Base-by-base conservation (phyloP, 1,284 basidiomycete genomes). In the Fomitiporia mediterranea region DNA sequence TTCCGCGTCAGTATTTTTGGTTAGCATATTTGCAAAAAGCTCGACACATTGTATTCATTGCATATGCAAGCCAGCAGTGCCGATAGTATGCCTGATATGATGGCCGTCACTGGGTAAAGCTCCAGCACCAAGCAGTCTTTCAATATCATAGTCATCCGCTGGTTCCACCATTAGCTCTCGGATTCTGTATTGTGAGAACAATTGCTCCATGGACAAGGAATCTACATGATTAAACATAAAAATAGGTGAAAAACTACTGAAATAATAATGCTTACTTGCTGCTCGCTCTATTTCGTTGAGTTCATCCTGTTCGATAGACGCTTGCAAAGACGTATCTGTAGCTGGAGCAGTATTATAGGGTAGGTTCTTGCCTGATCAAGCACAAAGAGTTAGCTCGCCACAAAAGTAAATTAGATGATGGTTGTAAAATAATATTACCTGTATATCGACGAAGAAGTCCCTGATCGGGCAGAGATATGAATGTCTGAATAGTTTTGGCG, bases 391-490 rank as follows among this genome's bases (percentile, higher is more conserved):
- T 35, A 38, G 17, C 13, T 27, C 25, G 40, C 40, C 23, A 32
- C 13, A 34, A 64, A 57, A 69, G 68, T 63, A 51, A 30, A 32
- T 34, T 23, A 19, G 11, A 56, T 23, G 17, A 23, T 34, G 7
- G 53, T 25, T 15, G 15, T 5, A n/a, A n/a, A n/a, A 35, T 34
- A 17, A 7, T 56, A 60, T 53, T 63, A 48, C 67, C 64, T 1
- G 67, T 69, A 58, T 72, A 73, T 8, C 72, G 66, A 35, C 64
- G 62, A 15, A 74, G 57, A 2, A 74, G 59, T 3, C 72, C 72
- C 17, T 65, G 68, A 57, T 74, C 72, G 2, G 71, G 72, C 7
- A 74, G 57, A 2, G 70, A 70, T 27, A 74, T 72, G 61, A 72
- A 72, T 13, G 72, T 72, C 53, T 63, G 63, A 50, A 66, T 67